Evolutionary conservation across 768 basidiomycete genomes (phyloP), one percentile per base, ranked within the genome.

Genomic region (Pisolithus sp.): DNA sequence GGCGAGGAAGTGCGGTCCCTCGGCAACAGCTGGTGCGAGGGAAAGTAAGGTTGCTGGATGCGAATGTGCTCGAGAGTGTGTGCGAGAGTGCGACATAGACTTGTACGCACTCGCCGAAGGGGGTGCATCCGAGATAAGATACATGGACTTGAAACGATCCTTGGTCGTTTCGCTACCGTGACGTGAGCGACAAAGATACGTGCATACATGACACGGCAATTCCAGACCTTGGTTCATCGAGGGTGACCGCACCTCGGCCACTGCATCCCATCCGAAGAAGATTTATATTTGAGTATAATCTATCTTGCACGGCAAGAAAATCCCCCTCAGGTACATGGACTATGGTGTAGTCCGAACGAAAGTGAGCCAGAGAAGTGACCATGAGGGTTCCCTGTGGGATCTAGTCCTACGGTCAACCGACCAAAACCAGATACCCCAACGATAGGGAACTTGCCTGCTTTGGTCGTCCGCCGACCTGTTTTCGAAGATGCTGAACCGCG

Each of bases 301-400:
- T 81, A 52, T 86, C 80, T 54, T 77, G 78, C 30, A 76, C 74
- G 37, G 76, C 74, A 18, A 78, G 73, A 67, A 83, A 87, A 65
- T 84, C 74, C 12, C 68, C 90, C 42, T 75, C 69, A 0, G 88
- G 88, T 48, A 93, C 81, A 53, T 79, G 83, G 30, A 92, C 85
- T 54, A 92, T 89, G 51, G 87, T 87, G 64, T 82, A 88, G 72
- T 92, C 89, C 2, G 89, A 90, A 50, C 86, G 86, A 64, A 93
- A 93, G 72, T 88, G 85, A 41, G 88, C 86, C 24, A 93, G 79
- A 10, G 89, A 91, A 24, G 90, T 93, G 51, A 82, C 80, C 80
- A 92, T 82, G 59, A 93, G 74, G 23, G 76, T 68, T 46, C 90
- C 90, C 49, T 82, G 70, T 13, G 77, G 73, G 9, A 82, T 89